Base-by-base conservation (phyloP, 192 early-diverging fungal genomes). In the Linnemannia elongata region DNA sequence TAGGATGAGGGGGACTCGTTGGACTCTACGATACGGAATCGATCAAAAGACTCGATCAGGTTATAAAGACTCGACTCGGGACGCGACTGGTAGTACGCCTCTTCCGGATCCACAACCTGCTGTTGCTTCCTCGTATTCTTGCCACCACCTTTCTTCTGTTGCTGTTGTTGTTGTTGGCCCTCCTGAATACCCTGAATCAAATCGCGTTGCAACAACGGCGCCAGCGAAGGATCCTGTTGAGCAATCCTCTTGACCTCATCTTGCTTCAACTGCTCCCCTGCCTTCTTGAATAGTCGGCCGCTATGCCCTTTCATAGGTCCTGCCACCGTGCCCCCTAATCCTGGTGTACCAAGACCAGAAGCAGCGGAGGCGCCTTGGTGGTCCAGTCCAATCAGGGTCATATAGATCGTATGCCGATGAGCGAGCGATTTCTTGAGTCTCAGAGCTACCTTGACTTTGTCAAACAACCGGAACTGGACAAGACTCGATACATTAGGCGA, bases 361-460 rank as follows among this genome's bases (percentile, higher is more conserved):
- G 82, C 75, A 45, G 60, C 36, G 10, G 87, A 75, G 38, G 60
- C 42, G 79, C 49, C 82, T 84, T 66, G n/a, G 60, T 81, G 74
- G 36, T 83, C 84, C 10, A 92, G 88, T 66, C 92, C 93, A 68
- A 94, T 89, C 45, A 94, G 81, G 0, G 92, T 92, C 93, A 95
- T 88, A 74, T 94, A 93, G 24, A 94, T 92, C 39, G 89, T 91
- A 57, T 94, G 91, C 0, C 94, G 91, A 69, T 93, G 90, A 9
- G 93, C 91, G 63, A 91, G 89, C 18, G 93, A 92, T 68, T 89
- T 91, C 17, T 93, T 91, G 41, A 95, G 82, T 24, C 92, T 90
- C 24, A 95, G 78, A 0, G 88, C 85, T 3, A 95, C 93, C 47
- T 83, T 90, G 72, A 95, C 92, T 41, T 92, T 92, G 72, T 95